phyloP scores from a whole-genome alignment of 2,329 filamentous ascomycete genomes.

The Microsporum ferrugineum region DNA sequence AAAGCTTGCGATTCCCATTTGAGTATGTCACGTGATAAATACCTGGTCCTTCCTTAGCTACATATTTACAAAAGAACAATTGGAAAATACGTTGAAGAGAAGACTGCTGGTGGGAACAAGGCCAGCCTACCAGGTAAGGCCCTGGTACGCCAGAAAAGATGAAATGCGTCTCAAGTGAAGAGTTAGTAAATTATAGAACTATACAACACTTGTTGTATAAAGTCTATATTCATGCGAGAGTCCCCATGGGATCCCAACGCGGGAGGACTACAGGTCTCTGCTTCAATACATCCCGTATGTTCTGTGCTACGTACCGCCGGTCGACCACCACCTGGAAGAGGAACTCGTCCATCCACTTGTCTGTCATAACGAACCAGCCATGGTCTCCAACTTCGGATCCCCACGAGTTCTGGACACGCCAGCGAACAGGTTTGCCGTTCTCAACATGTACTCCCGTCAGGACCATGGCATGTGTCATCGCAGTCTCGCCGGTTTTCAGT shows the following conservation, averaged over 20 bases:
- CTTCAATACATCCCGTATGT: conserved; percentile 58
- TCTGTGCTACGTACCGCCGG: conserved; percentile 52
- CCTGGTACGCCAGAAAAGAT: too few species aligned
- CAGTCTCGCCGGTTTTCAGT: conserved; percentile 59
- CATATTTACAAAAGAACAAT: too few species aligned
- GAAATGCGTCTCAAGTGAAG: too few species aligned
- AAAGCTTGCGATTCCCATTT: too few species aligned
- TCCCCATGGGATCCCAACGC: conserved; percentile 71
- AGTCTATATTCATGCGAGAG: conserved; percentile 43
- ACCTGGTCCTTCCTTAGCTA: too few species aligned
- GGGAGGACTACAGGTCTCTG: conserved; percentile 60
- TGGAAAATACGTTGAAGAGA: too few species aligned
- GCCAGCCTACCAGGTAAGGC: too few species aligned
- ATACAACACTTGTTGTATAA: too few species aligned
- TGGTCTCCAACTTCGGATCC: conserved; percentile 57
- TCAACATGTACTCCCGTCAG: conserved; percentile 75
- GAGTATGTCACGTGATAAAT: too few species aligned
- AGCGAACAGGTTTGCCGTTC: conserved; percentile 55
- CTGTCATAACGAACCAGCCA: conserved; percentile 84
- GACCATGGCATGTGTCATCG: conserved; percentile 91
- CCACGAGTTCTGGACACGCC: conserved; percentile 85
- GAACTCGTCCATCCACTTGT: conserved; percentile 69
- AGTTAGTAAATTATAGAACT: conserved; percentile 8
- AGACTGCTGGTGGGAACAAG: too few species aligned
- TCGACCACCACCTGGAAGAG: conserved; percentile 80